Base-by-base conservation (phyloP, 148 eudicot species). In the Arctostaphylos glauca region DNA sequence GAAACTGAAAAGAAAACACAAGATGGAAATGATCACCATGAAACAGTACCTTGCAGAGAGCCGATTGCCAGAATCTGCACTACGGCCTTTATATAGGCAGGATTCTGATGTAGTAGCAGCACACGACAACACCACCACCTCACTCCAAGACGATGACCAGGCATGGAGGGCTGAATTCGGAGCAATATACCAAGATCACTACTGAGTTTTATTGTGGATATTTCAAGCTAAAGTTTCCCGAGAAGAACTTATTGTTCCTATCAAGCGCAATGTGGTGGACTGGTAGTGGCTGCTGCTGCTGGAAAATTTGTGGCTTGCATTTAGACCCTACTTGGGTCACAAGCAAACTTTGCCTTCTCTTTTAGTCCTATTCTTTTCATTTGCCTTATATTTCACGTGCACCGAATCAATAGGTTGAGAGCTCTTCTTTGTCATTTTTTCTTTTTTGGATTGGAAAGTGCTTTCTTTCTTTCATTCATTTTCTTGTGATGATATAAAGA, bases 1-100 rank as follows among this genome's bases (percentile, higher is more conserved):
- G 81, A 94, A 94, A 76, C 87, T 86, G 82, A 97, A 92, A 89
- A 93, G 92, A 83, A 97, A 97, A 83, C 99, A 97, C 92, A 94
- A 97, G 89, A 93, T 91, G 96, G 99, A 97, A 87, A 91, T 97
- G 91, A 84, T 81, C 50, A 92, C 99, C 43, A 93, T 97, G 98
- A 97, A 97, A 83, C 95, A 94, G 81, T 94, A 93, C 87, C 91
- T 96, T 85, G 99, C 95, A 2, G 99, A 91, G 84, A 96, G 99
- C 88, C 84, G 94, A 73, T 81, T 97, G 74, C 99, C 99, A 5
- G 92, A 93, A 84, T 86, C 94, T 82, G 99, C 99, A 59, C 67
- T 97, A 49, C 77, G 88, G 76, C 90, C 89, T 68, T 74, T 92
- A 15, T 94, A 85, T 50, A 88, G 86, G 53, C 91, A 92, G 25